Conservation (phyloP, 2,329 filamentous ascomycete species). For the Microascus cirrosus region DNA sequence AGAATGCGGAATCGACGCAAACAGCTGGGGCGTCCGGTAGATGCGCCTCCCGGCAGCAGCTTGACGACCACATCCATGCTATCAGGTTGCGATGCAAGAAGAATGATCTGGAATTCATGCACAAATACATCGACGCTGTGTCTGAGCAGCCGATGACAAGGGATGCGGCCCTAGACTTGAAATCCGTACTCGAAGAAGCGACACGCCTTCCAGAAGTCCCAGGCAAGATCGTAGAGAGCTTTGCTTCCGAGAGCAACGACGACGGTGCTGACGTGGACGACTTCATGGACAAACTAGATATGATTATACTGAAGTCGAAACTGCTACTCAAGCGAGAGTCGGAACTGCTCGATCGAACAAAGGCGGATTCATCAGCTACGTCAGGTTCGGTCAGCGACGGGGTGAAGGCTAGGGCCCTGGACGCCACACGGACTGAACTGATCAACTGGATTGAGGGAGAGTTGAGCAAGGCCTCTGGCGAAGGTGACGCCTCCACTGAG, state of each 20-base stretch:
- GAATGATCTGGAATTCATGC: constrained; percentile 35
- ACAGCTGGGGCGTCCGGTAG: neutral
- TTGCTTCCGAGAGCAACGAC: constrained; percentile 28
- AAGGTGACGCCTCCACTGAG: constrained; percentile 18
- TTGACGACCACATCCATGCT: constrained; percentile 40
- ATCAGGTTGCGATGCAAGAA: constrained; percentile 41
- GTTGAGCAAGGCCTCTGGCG: constrained; percentile 37
- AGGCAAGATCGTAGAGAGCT: constrained; percentile 35
- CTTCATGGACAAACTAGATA: constrained; percentile 42
- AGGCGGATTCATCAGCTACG: constrained; percentile 22
- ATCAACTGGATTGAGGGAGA: constrained; percentile 57
- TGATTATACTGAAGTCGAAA: constrained; percentile 46
- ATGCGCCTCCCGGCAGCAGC: neutral
- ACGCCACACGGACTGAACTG: constrained; percentile 44
- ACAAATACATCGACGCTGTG: constrained; percentile 38
- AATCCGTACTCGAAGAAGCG: constrained; percentile 32
- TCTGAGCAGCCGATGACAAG: constrained; percentile 38
- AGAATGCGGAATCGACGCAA: constrained; percentile 11
- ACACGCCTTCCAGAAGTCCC: constrained; percentile 38
- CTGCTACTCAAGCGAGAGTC: constrained; percentile 45
- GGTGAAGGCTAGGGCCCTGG: constrained; percentile 40
- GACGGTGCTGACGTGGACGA: constrained; percentile 30
- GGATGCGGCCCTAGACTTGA: constrained; percentile 36
- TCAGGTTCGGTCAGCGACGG: constrained; percentile 11
- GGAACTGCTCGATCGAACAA: constrained; percentile 37